Conservation (phyloP, 306 rosid genomes). For the Dryas octopetala region DNA sequence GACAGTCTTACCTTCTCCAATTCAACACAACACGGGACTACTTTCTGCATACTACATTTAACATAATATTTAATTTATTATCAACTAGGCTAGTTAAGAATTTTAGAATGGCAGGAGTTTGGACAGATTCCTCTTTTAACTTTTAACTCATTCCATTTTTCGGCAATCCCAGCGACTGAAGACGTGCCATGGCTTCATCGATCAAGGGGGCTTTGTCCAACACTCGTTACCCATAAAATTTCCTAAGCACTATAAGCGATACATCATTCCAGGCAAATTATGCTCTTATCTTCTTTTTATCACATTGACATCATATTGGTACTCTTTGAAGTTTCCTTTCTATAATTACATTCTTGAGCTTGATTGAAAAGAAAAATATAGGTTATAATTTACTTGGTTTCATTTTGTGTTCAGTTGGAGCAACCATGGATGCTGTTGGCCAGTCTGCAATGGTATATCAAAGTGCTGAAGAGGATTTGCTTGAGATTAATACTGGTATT, state of each 20-base stretch:
- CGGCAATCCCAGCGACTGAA: conserved; percentile 25
- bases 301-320: not conserved
- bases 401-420: conserved; percentile 16
- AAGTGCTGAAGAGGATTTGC: conserved; percentile 27
- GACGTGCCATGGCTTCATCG: conserved; percentile 28
- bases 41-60: not conserved
- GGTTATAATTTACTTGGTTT: not conserved
- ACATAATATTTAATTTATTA: not conserved
- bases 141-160: not conserved
- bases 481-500: conserved; percentile 24
- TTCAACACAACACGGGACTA: too few species aligned
- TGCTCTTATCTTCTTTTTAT: not conserved
- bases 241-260: conserved; percentile 35
- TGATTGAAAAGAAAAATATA: not conserved
- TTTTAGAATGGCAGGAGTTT: not conserved
- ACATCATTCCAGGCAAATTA: conserved; percentile 36
- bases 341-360: not conserved
- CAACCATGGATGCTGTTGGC: conserved; percentile 12
- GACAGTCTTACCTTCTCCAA: too few species aligned
- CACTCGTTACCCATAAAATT: conserved; percentile 21
- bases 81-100: not conserved
- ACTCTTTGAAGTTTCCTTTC: not conserved
- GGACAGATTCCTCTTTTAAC: not conserved
- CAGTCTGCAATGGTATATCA: conserved; percentile 17
- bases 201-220: conserved; percentile 22